Conservation (phyloP, 257 asterid species). For the Vinca minor region DNA sequence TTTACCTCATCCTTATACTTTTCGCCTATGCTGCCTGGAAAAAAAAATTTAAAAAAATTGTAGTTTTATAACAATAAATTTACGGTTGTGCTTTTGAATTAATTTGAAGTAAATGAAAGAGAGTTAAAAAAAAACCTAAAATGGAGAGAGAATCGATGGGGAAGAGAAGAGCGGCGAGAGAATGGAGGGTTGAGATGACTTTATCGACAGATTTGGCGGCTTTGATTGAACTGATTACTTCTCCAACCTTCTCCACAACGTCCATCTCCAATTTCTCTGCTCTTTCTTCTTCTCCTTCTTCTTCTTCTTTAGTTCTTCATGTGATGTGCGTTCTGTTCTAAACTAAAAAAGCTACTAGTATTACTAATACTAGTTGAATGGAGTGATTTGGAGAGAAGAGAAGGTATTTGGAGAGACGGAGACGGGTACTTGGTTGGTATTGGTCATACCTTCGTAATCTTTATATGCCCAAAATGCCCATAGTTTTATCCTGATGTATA, state of each 20-base stretch:
- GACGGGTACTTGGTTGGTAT: too few relatives aligned
- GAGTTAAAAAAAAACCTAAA: conserved; percentile 33
- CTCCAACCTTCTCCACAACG: conserved; percentile 53
- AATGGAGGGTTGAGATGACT: conserved; percentile 57
- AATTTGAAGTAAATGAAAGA: neutral
- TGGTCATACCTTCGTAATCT: too few relatives aligned
- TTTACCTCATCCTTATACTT: conserved; percentile 49
- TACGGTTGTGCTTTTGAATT: neutral
- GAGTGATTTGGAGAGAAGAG: too few relatives aligned
- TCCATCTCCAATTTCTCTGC: conserved; percentile 27
- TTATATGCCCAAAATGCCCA: too few relatives aligned
- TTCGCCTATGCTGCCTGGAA: conserved; percentile 51
- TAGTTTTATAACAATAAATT: neutral
- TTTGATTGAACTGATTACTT: conserved; percentile 42
- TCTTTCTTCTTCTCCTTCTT: neutral
- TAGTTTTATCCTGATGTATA: too few relatives aligned
- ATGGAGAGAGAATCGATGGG: conserved; percentile 37
- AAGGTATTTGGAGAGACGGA: too few relatives aligned
- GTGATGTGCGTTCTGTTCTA: neutral
- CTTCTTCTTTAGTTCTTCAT: neutral
- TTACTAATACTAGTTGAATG: too few relatives aligned
- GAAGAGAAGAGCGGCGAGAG: conserved; percentile 62
- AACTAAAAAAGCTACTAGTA: too few relatives aligned
- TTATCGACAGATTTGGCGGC: conserved; percentile 58
- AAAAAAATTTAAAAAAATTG: neutral